phyloP scores from a whole-genome alignment of 2,329 filamentous ascomycete species.

The Aspergillus chevalieri region DNA sequence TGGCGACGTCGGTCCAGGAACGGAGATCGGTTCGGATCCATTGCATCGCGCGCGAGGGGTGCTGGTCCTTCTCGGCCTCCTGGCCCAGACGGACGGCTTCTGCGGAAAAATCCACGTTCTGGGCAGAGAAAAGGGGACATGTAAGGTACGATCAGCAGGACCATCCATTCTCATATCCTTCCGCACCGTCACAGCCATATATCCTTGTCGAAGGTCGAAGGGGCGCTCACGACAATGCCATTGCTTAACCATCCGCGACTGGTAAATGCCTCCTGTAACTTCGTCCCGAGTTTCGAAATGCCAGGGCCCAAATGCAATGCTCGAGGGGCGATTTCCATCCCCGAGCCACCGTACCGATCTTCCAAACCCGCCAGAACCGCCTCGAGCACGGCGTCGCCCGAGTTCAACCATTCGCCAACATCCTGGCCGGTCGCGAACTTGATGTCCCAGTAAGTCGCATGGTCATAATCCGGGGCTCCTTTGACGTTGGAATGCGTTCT shows the following conservation, averaged over 20 bases:
- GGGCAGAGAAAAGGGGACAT: not conserved
- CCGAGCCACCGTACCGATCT: not conserved
- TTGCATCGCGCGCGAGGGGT: constrained; percentile 11
- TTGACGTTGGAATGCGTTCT: constrained; percentile 14
- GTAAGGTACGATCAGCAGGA: not conserved
- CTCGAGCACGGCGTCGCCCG: constrained; percentile 26
- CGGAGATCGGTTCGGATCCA: constrained; percentile 27
- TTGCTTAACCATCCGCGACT: constrained; percentile 21
- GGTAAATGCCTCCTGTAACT: constrained; percentile 23
- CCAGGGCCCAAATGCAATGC: constrained; percentile 32
- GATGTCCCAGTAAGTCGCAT: constrained; percentile 27
- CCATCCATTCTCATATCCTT: not conserved
- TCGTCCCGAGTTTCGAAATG: constrained; percentile 26
- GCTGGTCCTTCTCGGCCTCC: constrained; percentile 16
- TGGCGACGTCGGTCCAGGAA: constrained; percentile 25
- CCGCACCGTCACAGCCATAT: not conserved
- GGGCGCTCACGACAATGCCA: constrained; percentile 26
- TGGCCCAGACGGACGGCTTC: constrained; percentile 32
- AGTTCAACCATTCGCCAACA: constrained; percentile 34
- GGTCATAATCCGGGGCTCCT: constrained; percentile 30
- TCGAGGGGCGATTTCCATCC: constrained; percentile 10
- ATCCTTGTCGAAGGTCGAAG: not conserved
- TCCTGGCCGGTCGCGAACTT: constrained; percentile 31
- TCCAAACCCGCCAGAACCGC: constrained; percentile 21
- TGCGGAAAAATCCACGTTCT: constrained; percentile 34